Evolutionary conservation across 352 stramenopile genomes (phyloP).

Genomic region (Globisporangium abappressorium): DNA sequence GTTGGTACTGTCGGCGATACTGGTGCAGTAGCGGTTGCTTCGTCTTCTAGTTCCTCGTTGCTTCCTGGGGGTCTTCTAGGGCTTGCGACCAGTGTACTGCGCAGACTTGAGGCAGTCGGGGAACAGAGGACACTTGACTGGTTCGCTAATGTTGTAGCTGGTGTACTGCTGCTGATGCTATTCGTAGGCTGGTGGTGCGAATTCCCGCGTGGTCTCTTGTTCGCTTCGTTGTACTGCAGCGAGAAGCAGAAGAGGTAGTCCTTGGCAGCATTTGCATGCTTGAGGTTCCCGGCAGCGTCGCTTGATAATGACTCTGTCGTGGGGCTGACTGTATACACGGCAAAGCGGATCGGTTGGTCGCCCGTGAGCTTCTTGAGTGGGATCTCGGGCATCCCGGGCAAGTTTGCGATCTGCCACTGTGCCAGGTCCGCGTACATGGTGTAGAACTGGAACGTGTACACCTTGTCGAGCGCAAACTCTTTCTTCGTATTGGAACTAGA

Average conservation of each 20-base stretch:
- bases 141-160: not conserved
- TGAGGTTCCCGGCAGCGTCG: not conserved
- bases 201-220: not conserved
- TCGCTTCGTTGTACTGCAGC: slow-evolving; percentile 28
- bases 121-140: slow-evolving; percentile 9
- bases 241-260: slow-evolving; percentile 53
- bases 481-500: slow-evolving; percentile 21
- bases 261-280: slow-evolving; percentile 30
- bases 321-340: slow-evolving; percentile 31
- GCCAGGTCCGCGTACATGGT: slow-evolving; percentile 43
- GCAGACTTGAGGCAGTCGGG: slow-evolving; percentile 15
- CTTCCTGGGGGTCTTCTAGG: not conserved
- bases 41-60: not conserved
- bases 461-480: slow-evolving; percentile 27
- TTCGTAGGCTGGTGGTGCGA: not conserved
- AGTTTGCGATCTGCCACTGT: slow-evolving; percentile 46
- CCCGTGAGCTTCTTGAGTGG: slow-evolving; percentile 34
- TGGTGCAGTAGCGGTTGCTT: not conserved
- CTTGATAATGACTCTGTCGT: not conserved
- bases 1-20: not conserved
- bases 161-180: slow-evolving; percentile 7
- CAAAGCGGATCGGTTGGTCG: slow-evolving; percentile 36
- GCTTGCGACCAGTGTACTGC: slow-evolving; percentile 1
- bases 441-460: slow-evolving; percentile 66
- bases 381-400: slow-evolving; percentile 39